phyloP scores from a whole-genome alignment of 768 basidiomycete species.

The Neoboletus magnificus region DNA sequence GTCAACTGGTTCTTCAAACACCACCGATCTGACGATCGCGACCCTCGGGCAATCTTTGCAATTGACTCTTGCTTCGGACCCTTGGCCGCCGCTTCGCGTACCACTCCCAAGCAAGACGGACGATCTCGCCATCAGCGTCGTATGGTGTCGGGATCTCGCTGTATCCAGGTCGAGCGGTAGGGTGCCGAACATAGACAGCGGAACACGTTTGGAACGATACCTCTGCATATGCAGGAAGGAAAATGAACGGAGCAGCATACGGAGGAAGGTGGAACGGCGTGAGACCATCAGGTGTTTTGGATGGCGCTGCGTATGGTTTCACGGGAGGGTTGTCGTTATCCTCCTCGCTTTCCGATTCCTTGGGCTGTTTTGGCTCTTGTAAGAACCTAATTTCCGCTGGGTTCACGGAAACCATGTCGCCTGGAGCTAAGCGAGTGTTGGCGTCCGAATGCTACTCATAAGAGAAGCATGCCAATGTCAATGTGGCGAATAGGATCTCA shows the following conservation, averaged over 20 bases:
- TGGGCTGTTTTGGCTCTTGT: constrained; percentile 31
- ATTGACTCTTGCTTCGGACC: constrained; percentile 60
- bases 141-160: constrained; percentile 95
- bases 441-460: constrained; percentile 68
- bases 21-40: constrained; percentile 38
- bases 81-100: constrained; percentile 70
- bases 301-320: neutral
- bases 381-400: constrained; percentile 78
- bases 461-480: constrained; percentile 1
- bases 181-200: constrained; percentile 89
- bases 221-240: constrained; percentile 90
- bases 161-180: constrained; percentile 93
- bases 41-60: constrained; percentile 65
- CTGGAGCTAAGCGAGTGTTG: constrained; percentile 86
- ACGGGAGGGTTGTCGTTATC: neutral
- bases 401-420: constrained; percentile 91
- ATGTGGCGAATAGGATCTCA: neutral
- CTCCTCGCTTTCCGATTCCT: constrained; percentile 9
- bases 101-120: constrained; percentile 96
- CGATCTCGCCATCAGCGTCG: constrained; percentile 91
- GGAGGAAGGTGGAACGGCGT: constrained; percentile 84
- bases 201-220: constrained; percentile 87
- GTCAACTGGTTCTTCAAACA: neutral
- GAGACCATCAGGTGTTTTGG: constrained; percentile 25
- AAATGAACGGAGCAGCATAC: constrained; percentile 87